Conservation (phyloP, 192 early-diverging fungal genomes). For the Radiomyces spectabilis region DNA sequence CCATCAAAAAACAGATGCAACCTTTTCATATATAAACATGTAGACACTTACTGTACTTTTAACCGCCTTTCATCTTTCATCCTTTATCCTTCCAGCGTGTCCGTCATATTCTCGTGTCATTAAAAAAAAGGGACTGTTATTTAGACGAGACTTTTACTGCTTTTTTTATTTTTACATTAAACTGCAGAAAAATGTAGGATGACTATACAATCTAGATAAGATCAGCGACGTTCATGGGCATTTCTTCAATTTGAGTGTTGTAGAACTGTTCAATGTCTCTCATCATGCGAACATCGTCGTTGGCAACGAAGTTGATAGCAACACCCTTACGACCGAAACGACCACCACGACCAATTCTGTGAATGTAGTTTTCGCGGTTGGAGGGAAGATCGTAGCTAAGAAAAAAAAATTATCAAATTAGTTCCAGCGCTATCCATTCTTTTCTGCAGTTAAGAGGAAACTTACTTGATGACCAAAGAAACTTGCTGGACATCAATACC, state of each 20-base stretch:
- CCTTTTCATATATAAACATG: no score
- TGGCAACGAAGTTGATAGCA: slow-evolving; percentile 98
- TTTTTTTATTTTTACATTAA: no score
- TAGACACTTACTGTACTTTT: no score
- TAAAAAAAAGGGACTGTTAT: no score
- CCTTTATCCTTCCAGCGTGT: no score
- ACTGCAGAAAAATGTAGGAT: no score
- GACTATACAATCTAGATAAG: slow-evolving; percentile 50
- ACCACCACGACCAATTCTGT: slow-evolving; percentile 99
- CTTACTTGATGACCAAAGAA: slow-evolving; percentile 81
- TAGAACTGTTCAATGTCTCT: slow-evolving; percentile 92
- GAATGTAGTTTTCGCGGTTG: slow-evolving; percentile 99
- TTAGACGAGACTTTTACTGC: no score
- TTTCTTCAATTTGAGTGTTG: slow-evolving; percentile 99
- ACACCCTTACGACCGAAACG: slow-evolving; percentile 99
- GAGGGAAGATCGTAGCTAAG: slow-evolving; percentile 94
- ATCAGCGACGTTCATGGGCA: slow-evolving; percentile 97
- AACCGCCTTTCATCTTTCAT: no score
- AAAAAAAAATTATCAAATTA: not conserved
- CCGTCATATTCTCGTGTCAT: no score
- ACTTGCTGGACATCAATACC: slow-evolving; percentile 99
- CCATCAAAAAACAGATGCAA: no score
- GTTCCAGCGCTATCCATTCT: not conserved
- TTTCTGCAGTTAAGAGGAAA: not conserved
- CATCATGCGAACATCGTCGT: slow-evolving; percentile 88